Percentiles rank a stretch among this genome's conserved stretches.
These are phyloP conservation scores for Taphrina deformans DNA, from an alignment of 1,139 yeast species.

Conservation along the genomic window DNA sequence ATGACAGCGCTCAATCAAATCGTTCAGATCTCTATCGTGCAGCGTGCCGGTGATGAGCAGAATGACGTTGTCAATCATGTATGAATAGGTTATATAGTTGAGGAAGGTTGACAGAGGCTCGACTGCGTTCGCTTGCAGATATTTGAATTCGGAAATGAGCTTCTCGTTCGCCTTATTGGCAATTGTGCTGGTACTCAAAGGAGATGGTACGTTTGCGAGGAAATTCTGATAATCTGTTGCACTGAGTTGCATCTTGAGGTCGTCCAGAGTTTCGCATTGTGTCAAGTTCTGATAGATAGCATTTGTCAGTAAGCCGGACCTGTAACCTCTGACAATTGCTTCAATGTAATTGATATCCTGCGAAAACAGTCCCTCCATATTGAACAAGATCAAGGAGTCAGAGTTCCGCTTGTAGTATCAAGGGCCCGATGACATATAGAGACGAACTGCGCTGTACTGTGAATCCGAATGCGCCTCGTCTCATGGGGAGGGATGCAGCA, in stretches of 20 bases:
- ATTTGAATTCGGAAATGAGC: conserved; percentile 79
- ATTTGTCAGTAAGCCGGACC: conserved; percentile 72
- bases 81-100: conserved; percentile 90
- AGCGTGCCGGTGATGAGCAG: conserved; percentile 95
- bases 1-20: conserved; percentile 84
- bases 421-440: neutral
- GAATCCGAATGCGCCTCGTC: neutral
- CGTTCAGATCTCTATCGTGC: conserved; percentile 88
- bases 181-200: conserved; percentile 76
- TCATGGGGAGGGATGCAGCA: neutral
- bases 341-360: conserved; percentile 73
- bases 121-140: conserved; percentile 77
- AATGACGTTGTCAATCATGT: conserved; percentile 97
- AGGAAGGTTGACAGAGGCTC: conserved; percentile 77
- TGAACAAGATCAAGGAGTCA: neutral
- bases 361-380: conserved; percentile 29
- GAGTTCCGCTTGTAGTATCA: neutral
- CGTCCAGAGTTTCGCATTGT: conserved; percentile 94
- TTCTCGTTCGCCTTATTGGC: conserved; percentile 76
- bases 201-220: conserved; percentile 75
- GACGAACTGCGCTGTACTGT: neutral
- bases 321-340: conserved; percentile 91
- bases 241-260: conserved; percentile 85
- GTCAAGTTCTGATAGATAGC: conserved; percentile 88
- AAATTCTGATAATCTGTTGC: conserved; percentile 96